These are phyloP conservation scores for Metschnikowia gruessii DNA, from an alignment of 805 yeast species.

Conservation along the genomic window DNA sequence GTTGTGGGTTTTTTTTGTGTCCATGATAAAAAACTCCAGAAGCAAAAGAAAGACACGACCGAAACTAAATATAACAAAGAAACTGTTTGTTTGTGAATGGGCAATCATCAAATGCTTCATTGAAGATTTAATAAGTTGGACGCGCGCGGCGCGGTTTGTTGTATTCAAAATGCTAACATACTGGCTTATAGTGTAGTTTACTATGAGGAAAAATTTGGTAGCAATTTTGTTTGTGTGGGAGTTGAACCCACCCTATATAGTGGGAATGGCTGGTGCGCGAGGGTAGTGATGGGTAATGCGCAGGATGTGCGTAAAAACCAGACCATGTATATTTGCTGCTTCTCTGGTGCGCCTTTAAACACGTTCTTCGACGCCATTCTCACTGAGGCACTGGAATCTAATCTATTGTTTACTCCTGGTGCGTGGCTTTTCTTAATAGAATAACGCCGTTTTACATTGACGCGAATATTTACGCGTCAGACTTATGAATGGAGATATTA, in stretches of 20 bases:
- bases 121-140: background rate
- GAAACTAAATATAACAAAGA: background rate
- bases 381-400: background rate
- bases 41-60: background rate
- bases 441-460: too few relatives aligned
- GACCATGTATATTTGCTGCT: slow-evolving; percentile 12
- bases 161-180: slow-evolving; percentile 16
- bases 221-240: slow-evolving; percentile 19
- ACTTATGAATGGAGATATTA: too few relatives aligned
- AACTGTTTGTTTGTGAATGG: background rate
- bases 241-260: slow-evolving; percentile 21
- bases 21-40: background rate
- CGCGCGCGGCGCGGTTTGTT: slow-evolving; percentile 18
- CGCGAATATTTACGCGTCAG: too few relatives aligned
- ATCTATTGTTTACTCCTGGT: background rate
- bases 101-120: background rate
- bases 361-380: background rate
- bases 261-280: slow-evolving; percentile 19
- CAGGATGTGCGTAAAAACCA: slow-evolving; percentile 19
- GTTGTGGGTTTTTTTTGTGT: too few relatives aligned
- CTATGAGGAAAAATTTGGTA: slow-evolving; percentile 22
- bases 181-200: slow-evolving; percentile 17
- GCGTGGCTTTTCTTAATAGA: too few relatives aligned
- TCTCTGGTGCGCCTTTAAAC: slow-evolving; percentile 5
- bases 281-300: slow-evolving; percentile 19